These are phyloP conservation scores for Didymellaceae sp. DNA, from an alignment of 2,329 filamentous ascomycete genomes.

Conservation along the genomic window DNA sequence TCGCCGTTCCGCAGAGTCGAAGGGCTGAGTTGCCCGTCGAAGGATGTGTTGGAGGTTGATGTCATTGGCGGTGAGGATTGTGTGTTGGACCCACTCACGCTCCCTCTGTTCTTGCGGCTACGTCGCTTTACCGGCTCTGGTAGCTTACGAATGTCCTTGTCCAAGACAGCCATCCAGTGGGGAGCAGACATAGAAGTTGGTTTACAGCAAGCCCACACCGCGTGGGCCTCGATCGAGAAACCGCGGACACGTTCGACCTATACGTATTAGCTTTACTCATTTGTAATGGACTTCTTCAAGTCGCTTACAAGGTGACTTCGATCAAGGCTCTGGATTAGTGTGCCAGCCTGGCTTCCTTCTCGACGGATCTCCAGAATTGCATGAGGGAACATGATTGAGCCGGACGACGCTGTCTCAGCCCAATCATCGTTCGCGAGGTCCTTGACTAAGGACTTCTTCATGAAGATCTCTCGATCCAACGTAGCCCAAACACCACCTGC, in stretches of 20 bases:
- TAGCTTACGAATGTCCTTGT: conserved; percentile 60
- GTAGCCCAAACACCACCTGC: conserved; percentile 56
- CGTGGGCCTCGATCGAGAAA: conserved; percentile 62
- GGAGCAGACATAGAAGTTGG: conserved; percentile 54
- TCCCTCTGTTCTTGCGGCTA: conserved; percentile 36
- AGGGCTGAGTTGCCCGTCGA: conserved; percentile 44
- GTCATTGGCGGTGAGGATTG: conserved; percentile 40
- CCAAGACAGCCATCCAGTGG: conserved; percentile 51
- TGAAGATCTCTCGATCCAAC: conserved; percentile 56
- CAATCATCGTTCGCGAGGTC: conserved; percentile 43
- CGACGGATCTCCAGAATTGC: conserved; percentile 59
- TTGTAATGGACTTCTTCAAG: conserved; percentile 1
- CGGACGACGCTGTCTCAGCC: conserved; percentile 32
- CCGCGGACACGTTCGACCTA: conserved; percentile 59
- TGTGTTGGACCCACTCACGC: conserved; percentile 26
- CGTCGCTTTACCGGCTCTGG: conserved; percentile 48
- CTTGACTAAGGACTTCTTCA: conserved; percentile 43
- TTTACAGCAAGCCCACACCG: conserved; percentile 57
- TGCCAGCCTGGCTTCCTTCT: conserved; percentile 51
- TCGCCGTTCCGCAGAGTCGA: conserved; percentile 38
- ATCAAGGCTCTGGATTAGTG: conserved; percentile 54
- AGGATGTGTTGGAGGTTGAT: conserved; percentile 49
- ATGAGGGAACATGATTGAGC: conserved; percentile 54
- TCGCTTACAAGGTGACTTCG: conserved; percentile 54
- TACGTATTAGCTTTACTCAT: conserved; percentile 27